A percentile compares a stretch with the other conserved stretches of the same genome.
Evolutionary conservation across 106 monocot genomes (phyloP).

Genomic region (Dioscorea alata): DNA sequence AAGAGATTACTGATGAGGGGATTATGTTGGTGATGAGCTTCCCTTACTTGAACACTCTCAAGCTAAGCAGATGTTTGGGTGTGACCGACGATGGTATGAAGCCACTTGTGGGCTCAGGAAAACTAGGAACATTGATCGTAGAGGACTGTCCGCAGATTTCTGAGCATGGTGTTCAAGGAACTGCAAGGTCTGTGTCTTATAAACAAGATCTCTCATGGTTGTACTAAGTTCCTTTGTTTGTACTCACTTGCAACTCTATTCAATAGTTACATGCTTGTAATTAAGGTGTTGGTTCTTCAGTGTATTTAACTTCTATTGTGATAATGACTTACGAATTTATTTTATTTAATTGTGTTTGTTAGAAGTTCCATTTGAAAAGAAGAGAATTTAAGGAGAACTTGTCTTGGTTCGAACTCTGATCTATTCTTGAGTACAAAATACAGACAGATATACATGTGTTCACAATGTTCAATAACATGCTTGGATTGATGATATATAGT

Average conservation of each 20-base stretch:
- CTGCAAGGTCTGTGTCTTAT: slow-evolving; percentile 51
- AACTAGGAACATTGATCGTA: slow-evolving; percentile 43
- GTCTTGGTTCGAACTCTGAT: no score
- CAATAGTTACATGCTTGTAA: no score
- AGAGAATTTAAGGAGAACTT: no score
- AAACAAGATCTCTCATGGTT: slow-evolving; percentile 53
- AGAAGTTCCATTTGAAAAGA: no score
- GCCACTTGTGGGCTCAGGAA: slow-evolving; percentile 29
- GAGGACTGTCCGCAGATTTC: slow-evolving; percentile 57
- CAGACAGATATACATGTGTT: no score
- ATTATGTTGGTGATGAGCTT: slow-evolving; percentile 16
- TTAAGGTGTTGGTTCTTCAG: no score
- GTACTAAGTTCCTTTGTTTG: slow-evolving; percentile 8
- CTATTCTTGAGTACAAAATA: no score
- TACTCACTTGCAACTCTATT: not conserved
- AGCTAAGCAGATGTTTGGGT: slow-evolving; percentile 48
- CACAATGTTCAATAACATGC: no score
- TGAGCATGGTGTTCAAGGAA: slow-evolving; percentile 41
- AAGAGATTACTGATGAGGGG: slow-evolving; percentile 49
- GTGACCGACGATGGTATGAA: slow-evolving; percentile 57
- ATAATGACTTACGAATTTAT: no score
- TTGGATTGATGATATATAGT: no score
- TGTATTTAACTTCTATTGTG: no score
- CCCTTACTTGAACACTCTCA: slow-evolving; percentile 35
- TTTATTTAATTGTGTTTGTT: no score